These are phyloP conservation scores for Hyphopichia pseudoburtonii DNA, from an alignment of 1,139 yeast species.

Conservation along the genomic window DNA sequence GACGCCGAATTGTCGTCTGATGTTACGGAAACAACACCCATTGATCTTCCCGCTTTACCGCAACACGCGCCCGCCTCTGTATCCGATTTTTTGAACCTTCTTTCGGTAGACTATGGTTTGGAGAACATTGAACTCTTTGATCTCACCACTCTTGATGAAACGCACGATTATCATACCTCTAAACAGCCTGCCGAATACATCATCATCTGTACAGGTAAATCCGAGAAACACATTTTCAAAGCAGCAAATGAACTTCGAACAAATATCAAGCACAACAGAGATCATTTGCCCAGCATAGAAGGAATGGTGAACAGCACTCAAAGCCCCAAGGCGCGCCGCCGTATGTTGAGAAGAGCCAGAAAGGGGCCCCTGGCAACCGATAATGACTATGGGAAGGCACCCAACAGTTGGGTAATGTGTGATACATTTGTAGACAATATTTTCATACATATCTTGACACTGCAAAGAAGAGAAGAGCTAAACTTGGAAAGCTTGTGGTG, in stretches of 20 bases:
- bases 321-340: slow-evolving; percentile 57
- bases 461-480: slow-evolving; percentile 62
- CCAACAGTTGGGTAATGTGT: slow-evolving; percentile 81
- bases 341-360: slow-evolving; percentile 59
- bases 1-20: slow-evolving; percentile 43
- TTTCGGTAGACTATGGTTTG: slow-evolving; percentile 66
- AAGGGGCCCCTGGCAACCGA: slow-evolving; percentile 57
- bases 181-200: slow-evolving; percentile 46
- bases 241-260: slow-evolving; percentile 61
- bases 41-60: slow-evolving; percentile 54
- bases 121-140: slow-evolving; percentile 60
- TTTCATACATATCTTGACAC: slow-evolving; percentile 70
- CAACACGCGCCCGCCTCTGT: slow-evolving; percentile 53
- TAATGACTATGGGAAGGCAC: slow-evolving; percentile 53
- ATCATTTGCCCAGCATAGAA: slow-evolving; percentile 55
- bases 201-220: slow-evolving; percentile 75
- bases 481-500: slow-evolving; percentile 73
- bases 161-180: slow-evolving; percentile 38
- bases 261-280: slow-evolving; percentile 33
- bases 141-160: slow-evolving; percentile 30
- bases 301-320: slow-evolving; percentile 68
- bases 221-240: slow-evolving; percentile 71
- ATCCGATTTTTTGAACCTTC: slow-evolving; percentile 39
- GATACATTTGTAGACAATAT: slow-evolving; percentile 65
- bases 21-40: slow-evolving; percentile 26